A percentile compares a stretch with the other conserved stretches of the same genome.
These are phyloP conservation scores for Candida sp. DNA, from an alignment of 1,139 yeast species.

Conservation along the genomic window DNA sequence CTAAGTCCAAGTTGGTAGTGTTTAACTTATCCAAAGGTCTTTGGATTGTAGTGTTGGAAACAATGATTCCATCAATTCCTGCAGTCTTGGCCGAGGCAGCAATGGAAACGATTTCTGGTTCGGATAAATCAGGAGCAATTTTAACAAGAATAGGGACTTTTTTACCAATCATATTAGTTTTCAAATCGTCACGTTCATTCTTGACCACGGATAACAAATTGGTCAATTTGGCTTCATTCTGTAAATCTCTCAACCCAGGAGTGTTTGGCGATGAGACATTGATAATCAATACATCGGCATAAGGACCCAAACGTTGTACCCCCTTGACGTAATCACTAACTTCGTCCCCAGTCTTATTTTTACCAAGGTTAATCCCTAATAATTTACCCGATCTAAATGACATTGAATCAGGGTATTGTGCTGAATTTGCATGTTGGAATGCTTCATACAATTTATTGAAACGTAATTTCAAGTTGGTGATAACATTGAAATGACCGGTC, in stretches of 20 bases:
- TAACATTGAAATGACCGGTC: slow-evolving; percentile 76
- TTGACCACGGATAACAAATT: slow-evolving; percentile 65
- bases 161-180: slow-evolving; percentile 34
- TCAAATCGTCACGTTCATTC: slow-evolving; percentile 49
- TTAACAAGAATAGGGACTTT: slow-evolving; percentile 82
- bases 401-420: slow-evolving; percentile 36
- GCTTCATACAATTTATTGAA: slow-evolving; percentile 36
- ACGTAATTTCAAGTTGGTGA: slow-evolving; percentile 62
- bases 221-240: slow-evolving; percentile 70
- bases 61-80: slow-evolving; percentile 85
- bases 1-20: slow-evolving; percentile 40
- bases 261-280: slow-evolving; percentile 98
- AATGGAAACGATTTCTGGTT: slow-evolving; percentile 76
- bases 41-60: slow-evolving; percentile 87
- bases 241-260: slow-evolving; percentile 89
- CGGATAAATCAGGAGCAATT: slow-evolving; percentile 90
- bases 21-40: slow-evolving; percentile 57
- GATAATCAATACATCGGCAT: slow-evolving; percentile 85
- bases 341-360: slow-evolving; percentile 90
- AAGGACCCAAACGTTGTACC: slow-evolving; percentile 73
- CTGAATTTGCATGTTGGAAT: slow-evolving; percentile 16
- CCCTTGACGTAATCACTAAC: slow-evolving; percentile 83
- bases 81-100: slow-evolving; percentile 78
- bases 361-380: slow-evolving; percentile 84
- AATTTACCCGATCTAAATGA: slow-evolving; percentile 65